These are phyloP conservation scores for Apiotrichum sp. DNA, from an alignment of 1,284 basidiomycete species.

Conservation along the genomic window DNA sequence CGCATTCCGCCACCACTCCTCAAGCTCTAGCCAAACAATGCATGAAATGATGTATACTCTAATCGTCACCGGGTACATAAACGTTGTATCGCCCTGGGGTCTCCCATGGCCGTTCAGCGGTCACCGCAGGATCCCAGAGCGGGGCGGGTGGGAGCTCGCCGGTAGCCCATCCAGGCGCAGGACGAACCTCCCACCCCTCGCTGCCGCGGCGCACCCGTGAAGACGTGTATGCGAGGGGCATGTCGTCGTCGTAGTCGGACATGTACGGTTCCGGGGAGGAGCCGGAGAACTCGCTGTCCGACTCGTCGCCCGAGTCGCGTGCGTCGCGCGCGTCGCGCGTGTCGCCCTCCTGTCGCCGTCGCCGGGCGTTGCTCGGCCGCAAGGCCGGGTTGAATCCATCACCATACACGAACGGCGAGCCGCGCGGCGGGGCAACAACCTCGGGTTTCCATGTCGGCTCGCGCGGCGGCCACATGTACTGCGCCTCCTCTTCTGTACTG, in stretches of 20 bases:
- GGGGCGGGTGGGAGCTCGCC: background rate
- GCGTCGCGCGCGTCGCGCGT: background rate
- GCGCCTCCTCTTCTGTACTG: slow-evolving; percentile 43
- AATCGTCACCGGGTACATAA: slow-evolving; percentile 10
- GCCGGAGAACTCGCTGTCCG: slow-evolving; percentile 18
- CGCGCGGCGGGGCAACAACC: slow-evolving; percentile 35
- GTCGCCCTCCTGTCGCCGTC: slow-evolving; percentile 10
- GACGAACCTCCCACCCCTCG: slow-evolving; percentile 67
- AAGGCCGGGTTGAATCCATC: slow-evolving; percentile 66
- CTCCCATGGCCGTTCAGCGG: slow-evolving; percentile 14
- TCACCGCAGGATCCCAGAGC: background rate
- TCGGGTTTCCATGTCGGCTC: slow-evolving; percentile 38
- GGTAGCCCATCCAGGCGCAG: slow-evolving; percentile 8
- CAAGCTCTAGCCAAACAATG: too few species aligned
- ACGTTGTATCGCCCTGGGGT: slow-evolving; percentile 14
- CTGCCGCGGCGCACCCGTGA: slow-evolving; percentile 58
- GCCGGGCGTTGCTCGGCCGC: slow-evolving; percentile 52
- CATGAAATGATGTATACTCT: slow-evolving; percentile 1
- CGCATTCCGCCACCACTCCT: too few species aligned
- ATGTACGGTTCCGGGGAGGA: slow-evolving; percentile 41
- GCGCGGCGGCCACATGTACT: slow-evolving; percentile 52
- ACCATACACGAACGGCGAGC: slow-evolving; percentile 77
- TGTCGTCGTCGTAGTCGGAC: slow-evolving; percentile 46
- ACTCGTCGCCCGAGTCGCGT: slow-evolving; percentile 52
- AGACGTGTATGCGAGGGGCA: slow-evolving; percentile 11